A percentile compares a stretch with the other conserved stretches of the same genome.
Conservation (phyloP, 2,329 filamentous ascomycete species). For the Fusarium dimerum region DNA sequence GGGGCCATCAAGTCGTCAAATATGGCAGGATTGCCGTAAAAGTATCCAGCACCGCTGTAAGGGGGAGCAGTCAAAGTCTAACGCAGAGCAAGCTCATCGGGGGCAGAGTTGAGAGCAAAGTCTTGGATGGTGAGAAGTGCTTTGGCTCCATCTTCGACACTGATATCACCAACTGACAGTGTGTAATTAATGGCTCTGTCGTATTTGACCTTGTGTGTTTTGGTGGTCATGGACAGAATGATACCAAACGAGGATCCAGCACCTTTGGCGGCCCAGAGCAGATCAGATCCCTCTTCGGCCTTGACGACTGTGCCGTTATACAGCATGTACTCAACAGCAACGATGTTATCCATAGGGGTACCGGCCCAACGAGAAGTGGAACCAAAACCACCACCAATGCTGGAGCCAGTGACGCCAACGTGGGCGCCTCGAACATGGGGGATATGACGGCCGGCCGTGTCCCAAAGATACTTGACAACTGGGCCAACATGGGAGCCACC, state of each 20-base stretch:
- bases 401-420: slow-evolving; percentile 24
- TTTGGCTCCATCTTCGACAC: slow-evolving; percentile 13
- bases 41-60: slow-evolving; percentile 21
- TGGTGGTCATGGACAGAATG: slow-evolving; percentile 24
- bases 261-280: slow-evolving; percentile 26
- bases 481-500: slow-evolving; percentile 27
- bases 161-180: slow-evolving; percentile 14
- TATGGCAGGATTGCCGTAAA: slow-evolving; percentile 24
- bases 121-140: slow-evolving; percentile 27
- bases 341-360: slow-evolving; percentile 24
- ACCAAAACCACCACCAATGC: slow-evolving; percentile 25
- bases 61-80: slow-evolving; percentile 19
- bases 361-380: slow-evolving; percentile 20
- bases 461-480: slow-evolving; percentile 26
- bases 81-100: slow-evolving; percentile 26
- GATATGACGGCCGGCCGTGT: slow-evolving; percentile 24
- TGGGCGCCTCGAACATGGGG: slow-evolving; percentile 27
- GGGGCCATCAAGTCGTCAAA: slow-evolving; percentile 20
- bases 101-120: slow-evolving; percentile 11
- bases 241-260: slow-evolving; percentile 26
- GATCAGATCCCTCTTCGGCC: slow-evolving; percentile 17
- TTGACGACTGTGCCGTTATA: slow-evolving; percentile 28
- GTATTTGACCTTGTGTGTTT: slow-evolving; percentile 24
- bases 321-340: slow-evolving; percentile 25
- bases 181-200: slow-evolving; percentile 24